Conservation (phyloP, 352 stramenopile species). For the Globisporangium apiculatum region DNA sequence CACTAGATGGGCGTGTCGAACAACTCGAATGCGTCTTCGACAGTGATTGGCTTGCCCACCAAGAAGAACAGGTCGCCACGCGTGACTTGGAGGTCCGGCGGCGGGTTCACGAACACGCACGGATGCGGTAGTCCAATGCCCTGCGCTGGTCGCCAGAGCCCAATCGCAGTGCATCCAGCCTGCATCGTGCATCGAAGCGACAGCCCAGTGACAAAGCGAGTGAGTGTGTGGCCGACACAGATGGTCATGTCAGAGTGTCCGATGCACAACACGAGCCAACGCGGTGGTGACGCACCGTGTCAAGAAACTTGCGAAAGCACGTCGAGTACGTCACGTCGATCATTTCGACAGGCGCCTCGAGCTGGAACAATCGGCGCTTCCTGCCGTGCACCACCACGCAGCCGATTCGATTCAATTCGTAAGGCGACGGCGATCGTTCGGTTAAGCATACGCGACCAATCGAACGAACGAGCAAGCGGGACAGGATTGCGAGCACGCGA, state of each 20-base stretch:
- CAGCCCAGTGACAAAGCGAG: neutral
- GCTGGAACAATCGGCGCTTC: constrained; percentile 58
- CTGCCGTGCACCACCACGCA: constrained; percentile 13
- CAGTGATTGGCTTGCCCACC: constrained; percentile 55
- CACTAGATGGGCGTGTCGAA: neutral
- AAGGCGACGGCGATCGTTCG: no score
- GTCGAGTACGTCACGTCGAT: constrained; percentile 42
- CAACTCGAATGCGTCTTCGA: neutral
- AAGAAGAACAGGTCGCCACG: constrained; percentile 59
- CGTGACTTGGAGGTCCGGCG: constrained; percentile 47
- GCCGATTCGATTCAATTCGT: no score
- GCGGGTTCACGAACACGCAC: constrained; percentile 61
- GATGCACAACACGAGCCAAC: neutral
- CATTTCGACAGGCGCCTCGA: constrained; percentile 43
- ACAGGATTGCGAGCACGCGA: neutral
- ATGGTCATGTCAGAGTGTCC: no score
- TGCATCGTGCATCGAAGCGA: neutral
- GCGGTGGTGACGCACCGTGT: constrained; percentile 26
- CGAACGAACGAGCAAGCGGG: no score
- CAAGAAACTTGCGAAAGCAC: constrained; percentile 70
- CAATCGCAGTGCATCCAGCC: constrained; percentile 55
- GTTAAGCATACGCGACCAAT: no score
- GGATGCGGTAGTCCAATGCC: constrained; percentile 49
- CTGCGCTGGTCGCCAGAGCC: constrained; percentile 50
- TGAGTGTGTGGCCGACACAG: no score